Base-by-base conservation (phyloP, 768 basidiomycete genomes). In the Ramaria sp. region DNA sequence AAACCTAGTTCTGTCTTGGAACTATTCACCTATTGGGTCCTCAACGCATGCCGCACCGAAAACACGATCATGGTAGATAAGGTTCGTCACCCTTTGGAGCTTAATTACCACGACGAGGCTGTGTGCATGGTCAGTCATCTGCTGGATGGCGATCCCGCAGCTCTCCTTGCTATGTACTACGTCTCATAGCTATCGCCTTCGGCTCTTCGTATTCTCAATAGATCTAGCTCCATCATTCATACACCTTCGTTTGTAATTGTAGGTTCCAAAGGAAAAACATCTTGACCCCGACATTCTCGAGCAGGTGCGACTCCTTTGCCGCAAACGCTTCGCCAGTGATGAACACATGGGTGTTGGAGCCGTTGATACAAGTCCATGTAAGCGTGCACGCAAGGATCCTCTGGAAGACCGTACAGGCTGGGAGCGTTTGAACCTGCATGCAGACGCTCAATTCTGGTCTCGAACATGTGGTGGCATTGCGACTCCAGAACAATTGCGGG, bases 11-110 rank as follows among this genome's bases (percentile, higher is more conserved):
- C 43, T 2, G 28, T 48, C 4, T 20, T 55, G 25, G 45, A 55
- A 27, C 20, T 37, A n/a, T 25, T 55, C 32, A 55, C 53, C 9
- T 55, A 55, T 47, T 55, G 53, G 53, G 47, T 48, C 1, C 53
- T 55, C n/a, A n/a, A 16, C 25, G 34, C 53, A 1, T 55, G 44
- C 34, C 22, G 22, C 34, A 48, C 44, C 5, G 20, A 30, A 15
- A 32, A 55, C n/a, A 55, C 43, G 24, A 36, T 39, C 9, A 34
- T 45, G 18, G 13, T 55, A 12, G 24, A 55, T 2, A 5, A 44
- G 53, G 53, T 55, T 18, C 27, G 53, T 45, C 5, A 38, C 25
- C 7, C 24, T 38, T 3, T 5, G 3, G 6, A 18, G 5, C 20
- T 5, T 15, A 16, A 16, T 13, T 27, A 27, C 9, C 1, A 39